A percentile compares a stretch with the other conserved stretches of the same genome.
Evolutionary conservation across 2,329 filamentous ascomycete genomes (phyloP).

Genomic region (Apiospora rasikravindrae): DNA sequence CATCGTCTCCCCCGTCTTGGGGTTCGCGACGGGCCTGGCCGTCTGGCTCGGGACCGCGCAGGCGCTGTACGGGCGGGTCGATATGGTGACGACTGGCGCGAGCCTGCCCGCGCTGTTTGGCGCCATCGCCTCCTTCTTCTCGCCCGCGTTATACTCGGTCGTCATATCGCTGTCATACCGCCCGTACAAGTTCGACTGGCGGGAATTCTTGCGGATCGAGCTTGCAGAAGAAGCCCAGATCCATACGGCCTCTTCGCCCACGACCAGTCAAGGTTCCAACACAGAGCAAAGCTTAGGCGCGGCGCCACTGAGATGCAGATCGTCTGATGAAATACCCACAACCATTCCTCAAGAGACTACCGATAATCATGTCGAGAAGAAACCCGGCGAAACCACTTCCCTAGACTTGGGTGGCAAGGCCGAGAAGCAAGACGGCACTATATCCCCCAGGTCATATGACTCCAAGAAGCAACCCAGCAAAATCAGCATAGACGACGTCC

Average conservation of each 20-base stretch:
- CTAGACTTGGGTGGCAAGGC: neutral
- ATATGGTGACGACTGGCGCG: constrained; percentile 45
- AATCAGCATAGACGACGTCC: constrained; percentile 44
- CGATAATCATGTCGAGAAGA: neutral
- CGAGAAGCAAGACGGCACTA: neutral
- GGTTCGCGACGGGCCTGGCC: constrained; percentile 47
- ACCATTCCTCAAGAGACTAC: neutral
- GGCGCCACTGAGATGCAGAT: neutral
- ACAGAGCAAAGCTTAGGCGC: neutral
- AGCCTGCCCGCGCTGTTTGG: constrained; percentile 51
- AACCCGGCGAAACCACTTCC: neutral
- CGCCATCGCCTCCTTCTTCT: constrained; percentile 50
- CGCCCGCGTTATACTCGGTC: constrained; percentile 49
- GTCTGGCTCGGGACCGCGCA: constrained; percentile 50
- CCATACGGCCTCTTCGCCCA: constrained; percentile 15
- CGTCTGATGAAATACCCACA: neutral
- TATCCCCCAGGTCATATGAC: neutral
- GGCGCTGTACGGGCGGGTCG: constrained; percentile 45
- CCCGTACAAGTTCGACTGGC: constrained; percentile 41
- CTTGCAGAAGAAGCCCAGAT: constrained; percentile 45
- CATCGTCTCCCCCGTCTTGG: constrained; percentile 44
- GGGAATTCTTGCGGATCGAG: constrained; percentile 51
- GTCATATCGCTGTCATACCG: constrained; percentile 45
- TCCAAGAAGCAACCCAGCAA: neutral
- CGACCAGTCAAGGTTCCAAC: neutral